Conservation (phyloP, 2,329 filamentous ascomycete species). For the Penicillium freii region DNA sequence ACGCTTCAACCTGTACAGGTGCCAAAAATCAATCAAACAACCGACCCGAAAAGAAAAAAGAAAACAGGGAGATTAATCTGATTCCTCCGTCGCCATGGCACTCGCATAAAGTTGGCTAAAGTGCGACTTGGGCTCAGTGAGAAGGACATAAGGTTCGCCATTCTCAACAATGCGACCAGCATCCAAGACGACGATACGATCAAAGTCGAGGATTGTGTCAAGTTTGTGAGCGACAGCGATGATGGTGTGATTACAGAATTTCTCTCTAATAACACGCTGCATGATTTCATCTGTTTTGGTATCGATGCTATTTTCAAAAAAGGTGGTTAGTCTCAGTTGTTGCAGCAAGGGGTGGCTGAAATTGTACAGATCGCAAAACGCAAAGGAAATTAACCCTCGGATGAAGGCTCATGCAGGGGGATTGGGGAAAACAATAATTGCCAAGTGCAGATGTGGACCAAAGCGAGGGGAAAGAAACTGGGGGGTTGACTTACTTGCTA, state of each 20-base stretch:
- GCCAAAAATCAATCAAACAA: constrained; percentile 9
- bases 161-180: constrained; percentile 37
- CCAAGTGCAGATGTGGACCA: constrained; percentile 1
- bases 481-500: constrained; percentile 31
- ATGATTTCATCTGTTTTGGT: constrained; percentile 57
- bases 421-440: neutral
- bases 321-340: constrained; percentile 9
- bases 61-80: constrained; percentile 7
- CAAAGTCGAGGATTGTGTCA: constrained; percentile 45
- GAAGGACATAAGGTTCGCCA: constrained; percentile 39
- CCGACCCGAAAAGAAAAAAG: neutral
- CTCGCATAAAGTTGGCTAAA: constrained; percentile 39
- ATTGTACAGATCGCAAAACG: neutral
- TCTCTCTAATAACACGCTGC: constrained; percentile 55
- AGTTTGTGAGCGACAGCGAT: constrained; percentile 58
- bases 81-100: constrained; percentile 22
- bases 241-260: constrained; percentile 59
- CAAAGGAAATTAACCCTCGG: neutral
- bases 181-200: constrained; percentile 40
- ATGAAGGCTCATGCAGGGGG: constrained; percentile 1
- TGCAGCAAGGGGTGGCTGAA: constrained; percentile 6
- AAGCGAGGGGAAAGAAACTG: constrained; percentile 10
- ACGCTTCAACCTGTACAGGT: constrained; percentile 19
- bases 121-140: constrained; percentile 34
- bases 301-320: constrained; percentile 49